phyloP scores from a whole-genome alignment of 2,329 filamentous ascomycete genomes.

The Cladosporium oxysporum region DNA sequence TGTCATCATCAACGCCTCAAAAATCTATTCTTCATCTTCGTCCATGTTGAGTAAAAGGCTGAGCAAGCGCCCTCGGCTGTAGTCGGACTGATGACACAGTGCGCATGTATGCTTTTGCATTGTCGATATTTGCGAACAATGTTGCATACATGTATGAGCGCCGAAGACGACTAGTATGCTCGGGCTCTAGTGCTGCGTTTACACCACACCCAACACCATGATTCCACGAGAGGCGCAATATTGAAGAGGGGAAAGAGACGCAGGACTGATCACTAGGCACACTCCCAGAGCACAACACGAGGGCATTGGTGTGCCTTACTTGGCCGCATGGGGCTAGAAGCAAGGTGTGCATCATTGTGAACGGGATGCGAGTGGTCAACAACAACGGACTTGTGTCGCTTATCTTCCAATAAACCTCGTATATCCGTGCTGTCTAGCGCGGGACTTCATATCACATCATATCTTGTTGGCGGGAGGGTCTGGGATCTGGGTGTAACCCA shows the following conservation, averaged over 20 bases:
- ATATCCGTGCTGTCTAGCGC: neutral
- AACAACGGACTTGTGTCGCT: neutral
- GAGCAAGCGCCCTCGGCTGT: neutral
- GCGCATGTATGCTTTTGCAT: neutral
- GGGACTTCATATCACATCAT: neutral
- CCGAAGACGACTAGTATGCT: neutral
- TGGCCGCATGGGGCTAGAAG: neutral
- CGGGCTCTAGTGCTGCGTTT: no score
- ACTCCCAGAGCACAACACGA: neutral
- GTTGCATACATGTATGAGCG: neutral
- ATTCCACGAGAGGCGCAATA: slow-evolving; percentile 4
- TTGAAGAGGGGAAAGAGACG: slow-evolving; percentile 1
- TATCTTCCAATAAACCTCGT: slow-evolving; percentile 7
- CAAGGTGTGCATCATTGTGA: neutral
- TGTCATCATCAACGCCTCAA: slow-evolving; percentile 1
- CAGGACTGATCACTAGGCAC: slow-evolving; percentile 2
- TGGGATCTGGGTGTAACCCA: neutral
- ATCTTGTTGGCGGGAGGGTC: neutral
- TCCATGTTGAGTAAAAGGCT: neutral
- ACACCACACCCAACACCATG: neutral
- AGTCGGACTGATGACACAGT: neutral
- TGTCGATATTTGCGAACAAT: neutral
- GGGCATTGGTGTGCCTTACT: neutral
- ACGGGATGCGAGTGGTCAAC: neutral
- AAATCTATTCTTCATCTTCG: neutral